These are phyloP conservation scores for Massarina eburnea DNA, from an alignment of 2,329 filamentous ascomycete species.

Conservation along the genomic window DNA sequence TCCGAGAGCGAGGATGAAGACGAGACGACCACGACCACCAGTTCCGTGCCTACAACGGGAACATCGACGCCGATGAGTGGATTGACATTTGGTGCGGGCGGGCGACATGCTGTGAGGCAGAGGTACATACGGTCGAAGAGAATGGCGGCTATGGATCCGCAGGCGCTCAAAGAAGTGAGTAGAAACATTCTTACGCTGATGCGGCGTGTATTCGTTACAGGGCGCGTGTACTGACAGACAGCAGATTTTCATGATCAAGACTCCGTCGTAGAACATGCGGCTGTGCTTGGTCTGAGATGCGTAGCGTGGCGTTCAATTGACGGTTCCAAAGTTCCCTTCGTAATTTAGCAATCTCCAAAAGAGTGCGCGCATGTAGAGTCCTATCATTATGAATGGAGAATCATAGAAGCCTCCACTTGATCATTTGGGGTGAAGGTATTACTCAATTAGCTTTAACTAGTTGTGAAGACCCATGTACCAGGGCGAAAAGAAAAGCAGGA, in stretches of 20 bases:
- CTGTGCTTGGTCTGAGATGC: constrained; percentile 8
- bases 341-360: no score
- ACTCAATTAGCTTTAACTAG: no score
- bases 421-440: no score
- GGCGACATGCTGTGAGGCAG: constrained; percentile 73
- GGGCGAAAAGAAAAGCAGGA: no score
- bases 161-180: constrained; percentile 80
- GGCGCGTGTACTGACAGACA: no score
- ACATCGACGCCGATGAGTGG: constrained; percentile 51
- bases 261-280: constrained; percentile 20
- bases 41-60: constrained; percentile 41
- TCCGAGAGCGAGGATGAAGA: constrained; percentile 33
- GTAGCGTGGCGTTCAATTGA: constrained; percentile 36
- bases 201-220: not conserved
- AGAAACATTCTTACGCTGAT: no score
- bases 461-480: no score
- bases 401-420: no score
- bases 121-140: constrained; percentile 88
- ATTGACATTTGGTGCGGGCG: constrained; percentile 47
- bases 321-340: no score
- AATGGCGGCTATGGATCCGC: constrained; percentile 76
- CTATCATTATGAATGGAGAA: no score
- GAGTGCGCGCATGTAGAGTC: no score
- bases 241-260: constrained; percentile 43
- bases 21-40: constrained; percentile 28